phyloP scores from a whole-genome alignment of 805 yeast genomes.

The Blastobotrys americana region DNA sequence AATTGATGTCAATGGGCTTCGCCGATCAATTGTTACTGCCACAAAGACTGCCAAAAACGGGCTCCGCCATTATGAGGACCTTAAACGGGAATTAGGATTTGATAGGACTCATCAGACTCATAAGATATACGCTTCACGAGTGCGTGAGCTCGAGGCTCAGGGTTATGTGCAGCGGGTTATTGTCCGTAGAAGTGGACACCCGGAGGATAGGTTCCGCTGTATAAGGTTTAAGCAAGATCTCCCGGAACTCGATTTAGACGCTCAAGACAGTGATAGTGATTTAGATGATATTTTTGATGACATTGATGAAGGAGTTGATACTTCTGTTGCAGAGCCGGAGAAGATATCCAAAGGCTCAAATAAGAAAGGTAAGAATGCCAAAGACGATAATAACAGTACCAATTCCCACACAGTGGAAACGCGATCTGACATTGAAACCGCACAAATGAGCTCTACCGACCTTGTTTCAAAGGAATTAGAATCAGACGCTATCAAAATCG shows the following conservation, averaged over 20 bases:
- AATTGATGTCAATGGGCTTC: conserved; percentile 20
- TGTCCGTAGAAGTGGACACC: conserved; percentile 30
- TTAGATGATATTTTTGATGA: conserved; percentile 30
- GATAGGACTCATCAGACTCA: conserved; percentile 23
- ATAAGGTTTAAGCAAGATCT: conserved; percentile 29
- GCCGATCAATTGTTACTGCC: conserved; percentile 23
- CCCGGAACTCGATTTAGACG: conserved; percentile 25
- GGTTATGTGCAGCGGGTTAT: conserved; percentile 28
- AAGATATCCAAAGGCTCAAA: conserved; percentile 17
- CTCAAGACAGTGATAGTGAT: conserved; percentile 26
- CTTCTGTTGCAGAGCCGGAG: too few relatives aligned
- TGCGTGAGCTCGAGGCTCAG: conserved; percentile 22
- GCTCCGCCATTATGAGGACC: conserved; percentile 31
- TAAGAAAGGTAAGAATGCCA: conserved; percentile 15
- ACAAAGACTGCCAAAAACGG: conserved; percentile 28
- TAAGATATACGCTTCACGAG: conserved; percentile 19
- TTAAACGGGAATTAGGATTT: conserved; percentile 35
- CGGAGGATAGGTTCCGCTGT: conserved; percentile 29
- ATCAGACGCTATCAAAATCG: conserved; percentile 18
- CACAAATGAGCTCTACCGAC: not conserved
- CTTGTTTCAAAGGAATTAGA: not conserved
- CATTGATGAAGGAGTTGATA: conserved; percentile 32
- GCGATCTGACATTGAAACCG: too few relatives aligned
- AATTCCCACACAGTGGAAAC: too few relatives aligned
- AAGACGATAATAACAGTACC: too few relatives aligned